Evolutionary conservation across 352 stramenopile species (phyloP).

Genomic region (Pythium pyrilobum): DNA sequence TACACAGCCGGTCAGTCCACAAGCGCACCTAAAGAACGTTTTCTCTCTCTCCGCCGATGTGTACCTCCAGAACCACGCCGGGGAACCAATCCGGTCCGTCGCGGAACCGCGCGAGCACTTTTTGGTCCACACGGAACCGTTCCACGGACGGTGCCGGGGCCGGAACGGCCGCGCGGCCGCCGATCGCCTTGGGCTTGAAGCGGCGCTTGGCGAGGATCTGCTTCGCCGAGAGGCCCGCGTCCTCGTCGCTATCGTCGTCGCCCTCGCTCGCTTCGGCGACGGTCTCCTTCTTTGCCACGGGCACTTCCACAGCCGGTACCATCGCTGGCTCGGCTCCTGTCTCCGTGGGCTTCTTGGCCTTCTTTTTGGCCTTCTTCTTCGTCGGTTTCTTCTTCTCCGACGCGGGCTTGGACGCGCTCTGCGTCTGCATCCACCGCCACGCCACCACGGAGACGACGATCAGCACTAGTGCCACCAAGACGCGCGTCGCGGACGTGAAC

Average conservation of each 20-base stretch:
- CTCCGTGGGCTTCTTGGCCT: slow-evolving; percentile 4
- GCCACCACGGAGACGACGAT: slow-evolving; percentile 4
- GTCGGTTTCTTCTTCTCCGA: slow-evolving; percentile 15
- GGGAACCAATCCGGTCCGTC: slow-evolving; percentile 57
- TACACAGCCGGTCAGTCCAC: background rate
- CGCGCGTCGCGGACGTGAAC: slow-evolving; percentile 14
- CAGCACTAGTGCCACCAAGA: slow-evolving; percentile 11
- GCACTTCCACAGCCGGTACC: background rate
- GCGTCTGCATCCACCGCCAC: slow-evolving; percentile 13
- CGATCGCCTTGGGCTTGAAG: slow-evolving; percentile 58
- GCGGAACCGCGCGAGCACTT: slow-evolving; percentile 60
- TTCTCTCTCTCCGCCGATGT: background rate
- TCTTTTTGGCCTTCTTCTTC: slow-evolving; percentile 18
- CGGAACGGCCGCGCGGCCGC: slow-evolving; percentile 16
- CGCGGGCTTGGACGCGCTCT: background rate
- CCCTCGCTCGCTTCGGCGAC: slow-evolving; percentile 8
- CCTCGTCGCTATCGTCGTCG: slow-evolving; percentile 38
- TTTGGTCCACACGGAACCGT: slow-evolving; percentile 34
- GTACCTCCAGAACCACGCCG: slow-evolving; percentile 53
- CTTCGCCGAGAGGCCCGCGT: slow-evolving; percentile 52
- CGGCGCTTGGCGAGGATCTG: slow-evolving; percentile 55
- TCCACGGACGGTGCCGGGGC: slow-evolving; percentile 20
- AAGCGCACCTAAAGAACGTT: background rate
- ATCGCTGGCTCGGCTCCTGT: background rate
- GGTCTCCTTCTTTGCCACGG: background rate